Percentiles rank a stretch among this genome's conserved stretches.
Conservation (phyloP, 2,329 filamentous ascomycete genomes). For the Juglanconis oblonga region DNA sequence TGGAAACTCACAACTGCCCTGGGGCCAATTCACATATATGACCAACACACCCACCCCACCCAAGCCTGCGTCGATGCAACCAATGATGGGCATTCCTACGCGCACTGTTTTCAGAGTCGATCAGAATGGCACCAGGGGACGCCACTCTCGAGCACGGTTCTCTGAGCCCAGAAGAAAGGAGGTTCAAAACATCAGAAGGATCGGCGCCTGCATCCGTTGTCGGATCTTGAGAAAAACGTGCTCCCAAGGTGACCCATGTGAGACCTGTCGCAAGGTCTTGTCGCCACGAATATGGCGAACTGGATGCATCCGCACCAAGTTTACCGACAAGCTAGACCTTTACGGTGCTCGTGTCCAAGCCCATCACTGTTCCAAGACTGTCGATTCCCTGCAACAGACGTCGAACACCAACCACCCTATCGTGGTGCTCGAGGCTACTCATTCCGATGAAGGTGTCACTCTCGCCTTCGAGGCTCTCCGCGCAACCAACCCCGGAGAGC, state of each 20-base stretch:
- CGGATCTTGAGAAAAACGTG: conserved; percentile 65
- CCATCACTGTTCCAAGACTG: conserved; percentile 57
- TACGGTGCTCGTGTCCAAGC: conserved; percentile 64
- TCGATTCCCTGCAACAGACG: conserved; percentile 52
- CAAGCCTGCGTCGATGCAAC: neutral
- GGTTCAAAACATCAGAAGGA: conserved; percentile 62
- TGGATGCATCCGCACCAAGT: conserved; percentile 59
- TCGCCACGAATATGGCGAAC: conserved; percentile 64
- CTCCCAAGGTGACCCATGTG: conserved; percentile 60
- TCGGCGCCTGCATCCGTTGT: conserved; percentile 64
- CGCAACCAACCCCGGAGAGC: conserved; percentile 30
- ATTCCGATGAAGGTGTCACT: conserved; percentile 48
- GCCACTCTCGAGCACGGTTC: conserved; percentile 56
- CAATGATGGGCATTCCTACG: conserved; percentile 12
- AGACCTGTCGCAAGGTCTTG: conserved; percentile 61
- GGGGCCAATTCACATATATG: conserved; percentile 53
- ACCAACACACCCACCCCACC: conserved; percentile 26
- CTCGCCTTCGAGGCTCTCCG: conserved; percentile 42
- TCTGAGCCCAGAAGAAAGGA: conserved; percentile 58
- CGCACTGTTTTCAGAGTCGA: conserved; percentile 51
- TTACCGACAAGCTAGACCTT: conserved; percentile 60
- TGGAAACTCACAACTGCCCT: conserved; percentile 36
- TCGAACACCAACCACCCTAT: conserved; percentile 48
- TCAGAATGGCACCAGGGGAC: conserved; percentile 44
- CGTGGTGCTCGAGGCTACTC: conserved; percentile 53